Base-by-base conservation (phyloP, 257 asterid species). In the Nicotiana attenuata region DNA sequence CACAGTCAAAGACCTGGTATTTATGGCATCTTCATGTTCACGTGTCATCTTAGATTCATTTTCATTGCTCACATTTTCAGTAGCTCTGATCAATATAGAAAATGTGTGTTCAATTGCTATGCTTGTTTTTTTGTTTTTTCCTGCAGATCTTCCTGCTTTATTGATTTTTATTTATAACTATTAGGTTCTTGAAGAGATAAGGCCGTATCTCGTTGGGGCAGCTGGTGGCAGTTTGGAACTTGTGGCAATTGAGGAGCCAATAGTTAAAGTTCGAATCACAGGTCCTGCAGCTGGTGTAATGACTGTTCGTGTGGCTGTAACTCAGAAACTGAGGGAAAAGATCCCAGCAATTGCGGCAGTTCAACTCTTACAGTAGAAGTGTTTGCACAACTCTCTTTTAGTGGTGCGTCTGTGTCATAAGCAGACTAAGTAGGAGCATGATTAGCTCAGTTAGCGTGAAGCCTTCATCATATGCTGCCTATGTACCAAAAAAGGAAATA, bases 231-330 rank as follows among this genome's bases (percentile, higher is more conserved):
- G 85, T 47, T 82, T 96, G 78, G 99, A 94, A 83, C 89, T 94
- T 9, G 95, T 96, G 68, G 91, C 78, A 65, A 96, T 96, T 3
- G 97, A 96, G 85, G 97, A 94, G 84, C 97, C 97, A 9, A 93
- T 96, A 82, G 97, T 94, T 59, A 96, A 96, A 87, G 93, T 96
- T 79, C 92, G 98, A 63, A 87, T 96, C 67, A 86, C 93, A 0
- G 99, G 99, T 53, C 99, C 99, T 76, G 99, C 98, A 22, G 97
- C 97, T 55, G 88, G 94, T 78, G 99, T 96, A 63, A 96, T 96
- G 95, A 96, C 99, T 26, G 98, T 94, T 80, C 92, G 99, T 33
- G 97, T 96, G 61, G 99, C 99, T 85, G 95, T 96, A 5, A 91
- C 99, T 80, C 98, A 94, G 91, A 96, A 94, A 86, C 93, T 94